phyloP scores from a whole-genome alignment of 768 basidiomycete species.

The Phylloporus arenicola region DNA sequence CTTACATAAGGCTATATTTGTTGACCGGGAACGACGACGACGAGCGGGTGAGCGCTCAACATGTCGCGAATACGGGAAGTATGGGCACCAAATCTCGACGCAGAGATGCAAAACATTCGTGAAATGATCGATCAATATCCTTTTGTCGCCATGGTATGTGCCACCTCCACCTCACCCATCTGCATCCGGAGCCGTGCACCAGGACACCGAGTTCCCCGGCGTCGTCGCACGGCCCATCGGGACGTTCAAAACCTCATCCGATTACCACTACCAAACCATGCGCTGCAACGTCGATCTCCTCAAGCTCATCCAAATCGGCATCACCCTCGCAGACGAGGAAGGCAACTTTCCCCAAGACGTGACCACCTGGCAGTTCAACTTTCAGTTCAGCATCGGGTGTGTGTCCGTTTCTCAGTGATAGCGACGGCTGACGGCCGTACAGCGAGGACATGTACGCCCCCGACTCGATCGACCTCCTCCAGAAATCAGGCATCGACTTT shows the following conservation, averaged over 20 bases:
- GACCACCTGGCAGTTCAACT: slow-evolving; percentile 99
- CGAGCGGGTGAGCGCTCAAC: slow-evolving; percentile 27
- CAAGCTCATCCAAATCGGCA: slow-evolving; percentile 95
- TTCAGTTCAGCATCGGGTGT: slow-evolving; percentile 84
- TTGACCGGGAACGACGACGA: slow-evolving; percentile 17
- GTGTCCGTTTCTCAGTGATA: slow-evolving; percentile 15
- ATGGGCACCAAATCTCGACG: slow-evolving; percentile 90
- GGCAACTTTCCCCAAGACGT: slow-evolving; percentile 87
- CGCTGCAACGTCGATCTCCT: slow-evolving; percentile 98
- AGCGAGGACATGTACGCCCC: slow-evolving; percentile 99
- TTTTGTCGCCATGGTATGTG: slow-evolving; percentile 86
- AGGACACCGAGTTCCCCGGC: slow-evolving; percentile 99
- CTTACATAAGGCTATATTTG: slow-evolving; percentile 24
- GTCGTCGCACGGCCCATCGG: slow-evolving; percentile 95
- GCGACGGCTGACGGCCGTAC: too few species aligned
- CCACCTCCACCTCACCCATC: slow-evolving; percentile 18
- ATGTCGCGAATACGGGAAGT: slow-evolving; percentile 89
- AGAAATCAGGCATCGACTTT: slow-evolving; percentile 95
- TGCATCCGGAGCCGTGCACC: slow-evolving; percentile 7
- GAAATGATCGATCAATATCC: slow-evolving; percentile 86
- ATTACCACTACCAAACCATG: slow-evolving; percentile 99
- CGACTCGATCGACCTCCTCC: slow-evolving; percentile 91
- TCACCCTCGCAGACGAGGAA: slow-evolving; percentile 91
- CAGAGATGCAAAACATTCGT: slow-evolving; percentile 86
- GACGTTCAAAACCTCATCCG: slow-evolving; percentile 90